phyloP scores from a whole-genome alignment of 164 flowering plant species.

The Magnolia officinalis region DNA sequence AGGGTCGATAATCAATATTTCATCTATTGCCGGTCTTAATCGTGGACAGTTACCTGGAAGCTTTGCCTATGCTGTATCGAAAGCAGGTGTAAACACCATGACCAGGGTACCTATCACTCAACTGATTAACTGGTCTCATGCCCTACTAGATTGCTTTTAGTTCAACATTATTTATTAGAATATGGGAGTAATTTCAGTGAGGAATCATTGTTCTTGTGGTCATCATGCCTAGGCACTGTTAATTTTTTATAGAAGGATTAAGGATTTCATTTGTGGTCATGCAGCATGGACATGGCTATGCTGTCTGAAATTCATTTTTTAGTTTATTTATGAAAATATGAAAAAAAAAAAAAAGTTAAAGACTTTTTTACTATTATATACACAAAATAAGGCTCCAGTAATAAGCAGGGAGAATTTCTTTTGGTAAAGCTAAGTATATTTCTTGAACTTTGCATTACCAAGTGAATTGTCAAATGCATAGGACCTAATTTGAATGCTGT shows the following conservation, averaged over 20 bases:
- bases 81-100: constrained; percentile 50
- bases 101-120: constrained; percentile 47
- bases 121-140: not conserved
- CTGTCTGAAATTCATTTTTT: not conserved
- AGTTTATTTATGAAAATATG: not conserved
- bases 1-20: constrained; percentile 74
- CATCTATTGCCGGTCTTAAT: constrained; percentile 60
- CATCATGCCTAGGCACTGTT: too few relatives aligned
- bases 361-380: too few relatives aligned
- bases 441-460: too few relatives aligned
- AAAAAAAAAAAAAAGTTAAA: not conserved
- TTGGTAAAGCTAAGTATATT: too few relatives aligned
- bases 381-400: too few relatives aligned
- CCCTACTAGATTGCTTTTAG: not conserved
- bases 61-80: constrained; percentile 53
- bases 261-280: too few relatives aligned
- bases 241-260: too few relatives aligned
- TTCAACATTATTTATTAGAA: not conserved
- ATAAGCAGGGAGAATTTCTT: too few relatives aligned
- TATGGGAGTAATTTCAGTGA: not conserved
- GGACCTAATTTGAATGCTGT: too few relatives aligned
- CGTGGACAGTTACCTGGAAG: constrained; percentile 63
- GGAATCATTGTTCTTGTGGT: not conserved
- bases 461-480: too few relatives aligned
- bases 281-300: not conserved